phyloP scores from a whole-genome alignment of 345 rosid genomes.

The Eucalyptus melliodora region DNA sequence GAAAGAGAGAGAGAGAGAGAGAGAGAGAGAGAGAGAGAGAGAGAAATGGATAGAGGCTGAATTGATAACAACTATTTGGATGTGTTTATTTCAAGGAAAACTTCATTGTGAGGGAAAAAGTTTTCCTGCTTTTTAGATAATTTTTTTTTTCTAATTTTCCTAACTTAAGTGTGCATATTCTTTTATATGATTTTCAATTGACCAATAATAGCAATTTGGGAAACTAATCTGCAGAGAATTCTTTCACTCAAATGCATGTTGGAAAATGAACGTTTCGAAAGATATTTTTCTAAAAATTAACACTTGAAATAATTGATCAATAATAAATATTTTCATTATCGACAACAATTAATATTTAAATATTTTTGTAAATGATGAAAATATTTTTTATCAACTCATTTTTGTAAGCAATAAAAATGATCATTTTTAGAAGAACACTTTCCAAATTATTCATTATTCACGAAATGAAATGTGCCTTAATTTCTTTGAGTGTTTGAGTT shows the following conservation, averaged over 20 bases:
- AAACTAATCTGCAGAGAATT: neutral
- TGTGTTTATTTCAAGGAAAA: neutral
- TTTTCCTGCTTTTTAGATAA: neutral
- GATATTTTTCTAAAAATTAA: too few species aligned
- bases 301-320: too few species aligned
- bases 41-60: neutral
- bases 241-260: neutral
- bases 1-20: neutral
- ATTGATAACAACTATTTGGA: neutral
- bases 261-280: neutral
- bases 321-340: too few species aligned
- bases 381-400: neutral
- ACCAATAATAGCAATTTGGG: neutral
- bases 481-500: neutral
- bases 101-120: neutral
- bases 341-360: too few species aligned
- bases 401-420: too few species aligned
- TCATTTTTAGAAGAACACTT: too few species aligned
- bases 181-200: neutral
- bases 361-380: too few species aligned
- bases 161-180: neutral
- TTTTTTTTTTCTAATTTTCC: neutral
- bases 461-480: neutral
- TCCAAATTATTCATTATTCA: neutral
- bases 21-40: neutral